Evolutionary conservation across 108 stramenopile genomes (phyloP), one percentile per base, ranked within the genome.

Genomic region (Fragilaria crotonensis): DNA sequence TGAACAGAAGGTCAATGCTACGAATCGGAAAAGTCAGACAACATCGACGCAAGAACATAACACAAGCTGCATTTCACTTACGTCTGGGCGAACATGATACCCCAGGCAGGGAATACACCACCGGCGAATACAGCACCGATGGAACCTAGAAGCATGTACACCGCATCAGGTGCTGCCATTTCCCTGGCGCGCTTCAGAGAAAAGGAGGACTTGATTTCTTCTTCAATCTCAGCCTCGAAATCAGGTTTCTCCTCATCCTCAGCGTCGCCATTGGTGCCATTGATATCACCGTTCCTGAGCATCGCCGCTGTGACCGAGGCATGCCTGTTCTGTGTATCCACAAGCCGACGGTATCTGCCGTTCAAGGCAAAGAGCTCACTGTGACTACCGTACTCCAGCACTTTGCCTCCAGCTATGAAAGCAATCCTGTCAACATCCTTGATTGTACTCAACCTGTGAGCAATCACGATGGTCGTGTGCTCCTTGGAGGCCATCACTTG

Each of bases 381-480:
- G 44, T 79, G 78, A 27, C 57, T 53, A 19, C 78, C 80, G 55
- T 67, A 71, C 52, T 89, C 88, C 36, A 71, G 57, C 17, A 89
- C 66, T 31, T 65, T 69, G 3, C 88, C 88, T 28, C 71, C 75
- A 17, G 66, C 75, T 58, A 89, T 73, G 50, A 81, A 71, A 20
- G 80, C 88, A 51, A 89, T 89, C 1, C 80, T 73, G 56, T 89
- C 88, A 45, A 79, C 78, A 44, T 84, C 81, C 22, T 81, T 67
- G 32, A 96, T 81, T 4, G 95, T 95, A n/a, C 76, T 73, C 30
- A 90, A 64, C 5, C 90, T 68, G 60, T 95, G 94, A 5, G 94
- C 90, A 64, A 95, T 89, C 1, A 93, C 74, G 54, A 95, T 72
- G 19, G 71, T 74, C 7, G 94, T 91, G 25, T 79, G 80, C 31